phyloP scores from a whole-genome alignment of 768 basidiomycete genomes.

The Mycena sanguinolenta region DNA sequence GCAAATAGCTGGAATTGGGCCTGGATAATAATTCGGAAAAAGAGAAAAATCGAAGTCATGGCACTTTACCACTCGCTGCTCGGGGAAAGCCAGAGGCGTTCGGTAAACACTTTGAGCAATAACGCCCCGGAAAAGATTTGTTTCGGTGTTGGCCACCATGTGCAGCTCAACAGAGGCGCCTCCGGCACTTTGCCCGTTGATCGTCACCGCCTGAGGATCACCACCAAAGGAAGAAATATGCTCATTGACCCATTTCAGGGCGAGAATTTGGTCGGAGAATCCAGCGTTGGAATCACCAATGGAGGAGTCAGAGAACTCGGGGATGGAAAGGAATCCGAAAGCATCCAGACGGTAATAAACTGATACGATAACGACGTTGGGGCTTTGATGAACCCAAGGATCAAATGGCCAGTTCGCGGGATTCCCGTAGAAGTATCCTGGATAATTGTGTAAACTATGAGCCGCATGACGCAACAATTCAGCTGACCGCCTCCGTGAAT shows the following conservation, averaged over 20 bases:
- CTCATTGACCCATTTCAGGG: slow-evolving; percentile 73
- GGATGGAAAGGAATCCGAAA: slow-evolving; percentile 71
- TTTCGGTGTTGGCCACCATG: slow-evolving; percentile 58
- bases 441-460: not conserved
- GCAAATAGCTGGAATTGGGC: slow-evolving; percentile 67
- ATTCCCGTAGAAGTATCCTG: slow-evolving; percentile 73
- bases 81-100: slow-evolving; percentile 62
- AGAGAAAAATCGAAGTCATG: not conserved
- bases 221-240: slow-evolving; percentile 77
- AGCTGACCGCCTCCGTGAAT: slow-evolving; percentile 62
- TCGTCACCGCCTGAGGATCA: slow-evolving; percentile 65
- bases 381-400: slow-evolving; percentile 73
- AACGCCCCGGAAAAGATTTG: slow-evolving; percentile 62
- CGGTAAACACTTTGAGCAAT: slow-evolving; percentile 76
- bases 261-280: slow-evolving; percentile 71
- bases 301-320: slow-evolving; percentile 55
- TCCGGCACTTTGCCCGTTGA: slow-evolving; percentile 74
- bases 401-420: slow-evolving; percentile 77
- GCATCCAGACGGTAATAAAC: slow-evolving; percentile 75
- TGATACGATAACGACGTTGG: slow-evolving; percentile 73
- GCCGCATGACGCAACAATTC: not conserved
- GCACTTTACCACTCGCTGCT: slow-evolving; percentile 62
- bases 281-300: slow-evolving; percentile 67
- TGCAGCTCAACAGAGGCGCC: slow-evolving; percentile 71
- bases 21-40: slow-evolving; percentile 43